Percentiles rank a stretch among this genome's conserved stretches.
These are phyloP conservation scores for Medakamo hakoo DNA, from an alignment of 139 green algal species.

Conservation along the genomic window DNA sequence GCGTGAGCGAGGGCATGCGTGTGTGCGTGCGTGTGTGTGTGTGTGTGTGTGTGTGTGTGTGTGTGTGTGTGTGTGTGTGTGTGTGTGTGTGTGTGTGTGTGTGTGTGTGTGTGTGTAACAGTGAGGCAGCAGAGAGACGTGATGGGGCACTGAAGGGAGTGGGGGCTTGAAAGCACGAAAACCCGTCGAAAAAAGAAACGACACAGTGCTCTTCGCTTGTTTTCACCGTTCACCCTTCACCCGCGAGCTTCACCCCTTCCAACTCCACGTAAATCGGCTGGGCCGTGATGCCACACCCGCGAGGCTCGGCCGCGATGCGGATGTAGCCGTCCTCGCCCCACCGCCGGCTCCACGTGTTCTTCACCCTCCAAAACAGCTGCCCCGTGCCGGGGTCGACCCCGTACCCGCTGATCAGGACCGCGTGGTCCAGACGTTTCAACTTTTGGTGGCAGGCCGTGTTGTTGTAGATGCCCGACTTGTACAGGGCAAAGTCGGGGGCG, in stretches of 20 bases:
- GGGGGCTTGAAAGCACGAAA: too few species aligned
- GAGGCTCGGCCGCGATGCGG: slow-evolving; percentile 14
- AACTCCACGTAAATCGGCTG: slow-evolving; percentile 29
- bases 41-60: too few species aligned
- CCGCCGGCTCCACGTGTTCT: slow-evolving; percentile 29
- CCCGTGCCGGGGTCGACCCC: slow-evolving; percentile 16
- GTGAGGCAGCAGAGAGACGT: too few species aligned
- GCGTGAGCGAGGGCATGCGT: too few species aligned
- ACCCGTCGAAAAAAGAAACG: background rate
- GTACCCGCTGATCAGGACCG: slow-evolving; percentile 33
- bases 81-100: too few species aligned
- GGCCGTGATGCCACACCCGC: slow-evolving; percentile 30
- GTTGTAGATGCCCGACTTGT: slow-evolving; percentile 20
- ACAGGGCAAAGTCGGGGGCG: slow-evolving; percentile 6
- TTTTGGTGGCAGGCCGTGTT: slow-evolving; percentile 10
- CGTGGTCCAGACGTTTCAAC: slow-evolving; percentile 26
- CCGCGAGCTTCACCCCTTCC: background rate
- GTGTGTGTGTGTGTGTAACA: too few species aligned
- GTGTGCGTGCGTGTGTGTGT: too few species aligned
- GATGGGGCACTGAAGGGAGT: too few species aligned
- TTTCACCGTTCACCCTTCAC: too few species aligned
- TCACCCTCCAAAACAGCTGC: slow-evolving; percentile 32
- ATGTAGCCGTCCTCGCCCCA: slow-evolving; percentile 34
- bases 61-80: too few species aligned
- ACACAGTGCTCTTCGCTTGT: too few species aligned